Conservation (phyloP, 352 stramenopile species). For the Pythium myriotylum region DNA sequence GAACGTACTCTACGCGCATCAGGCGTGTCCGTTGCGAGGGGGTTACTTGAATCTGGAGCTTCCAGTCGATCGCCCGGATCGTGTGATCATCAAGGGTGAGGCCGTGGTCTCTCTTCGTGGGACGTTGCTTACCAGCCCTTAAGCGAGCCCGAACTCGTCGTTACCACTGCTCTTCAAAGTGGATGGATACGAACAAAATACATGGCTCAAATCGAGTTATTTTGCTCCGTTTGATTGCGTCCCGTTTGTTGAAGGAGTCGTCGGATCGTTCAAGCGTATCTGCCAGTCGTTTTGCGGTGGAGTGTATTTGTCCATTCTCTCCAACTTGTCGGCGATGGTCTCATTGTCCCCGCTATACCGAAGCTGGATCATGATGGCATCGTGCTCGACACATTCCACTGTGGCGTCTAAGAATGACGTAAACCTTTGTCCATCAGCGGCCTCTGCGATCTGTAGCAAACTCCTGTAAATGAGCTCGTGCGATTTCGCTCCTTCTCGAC, state of each 20-base stretch:
- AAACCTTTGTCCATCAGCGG: background rate
- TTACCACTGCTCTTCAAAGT: background rate
- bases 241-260: background rate
- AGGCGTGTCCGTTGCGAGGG: conserved; percentile 45
- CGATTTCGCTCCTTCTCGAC: too few relatives aligned
- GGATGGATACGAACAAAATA: too few relatives aligned
- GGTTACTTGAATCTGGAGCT: conserved; percentile 49
- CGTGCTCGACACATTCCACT: conserved; percentile 1
- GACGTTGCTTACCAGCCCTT: conserved; percentile 21
- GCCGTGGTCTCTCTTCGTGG: conserved; percentile 36
- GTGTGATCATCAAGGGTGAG: conserved; percentile 55
- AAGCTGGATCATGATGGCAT: conserved; percentile 1
- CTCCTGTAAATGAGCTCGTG: too few relatives aligned
- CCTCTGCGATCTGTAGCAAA: background rate
- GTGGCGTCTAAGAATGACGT: background rate
- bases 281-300: background rate
- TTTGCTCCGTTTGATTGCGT: background rate
- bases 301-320: background rate
- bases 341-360: background rate
- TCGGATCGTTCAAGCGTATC: too few relatives aligned
- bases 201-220: too few relatives aligned
- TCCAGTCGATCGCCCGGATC: conserved; percentile 25
- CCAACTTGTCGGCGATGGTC: background rate
- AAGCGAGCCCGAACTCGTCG: background rate
- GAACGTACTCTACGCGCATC: conserved; percentile 42